Conservation (phyloP, 768 basidiomycete species). For the Lepiota venenata region DNA sequence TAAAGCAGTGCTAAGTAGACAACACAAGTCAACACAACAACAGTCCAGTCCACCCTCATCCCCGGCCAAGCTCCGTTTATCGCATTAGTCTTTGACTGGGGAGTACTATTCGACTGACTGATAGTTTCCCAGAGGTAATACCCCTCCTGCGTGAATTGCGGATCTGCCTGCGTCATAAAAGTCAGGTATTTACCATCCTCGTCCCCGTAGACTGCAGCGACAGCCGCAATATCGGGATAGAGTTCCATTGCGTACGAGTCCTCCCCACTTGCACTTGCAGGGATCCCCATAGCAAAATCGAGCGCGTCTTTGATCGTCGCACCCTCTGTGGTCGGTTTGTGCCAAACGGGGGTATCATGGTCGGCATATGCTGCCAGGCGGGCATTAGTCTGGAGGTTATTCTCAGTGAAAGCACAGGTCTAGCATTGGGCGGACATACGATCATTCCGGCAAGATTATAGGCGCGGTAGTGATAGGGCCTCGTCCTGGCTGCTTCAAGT, state of each 20-base stretch:
- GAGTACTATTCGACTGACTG: too few species aligned
- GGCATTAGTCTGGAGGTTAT: conserved; percentile 47
- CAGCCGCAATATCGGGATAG: conserved; percentile 54
- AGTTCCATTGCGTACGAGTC: conserved; percentile 43
- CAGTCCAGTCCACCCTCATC: conserved; percentile 1
- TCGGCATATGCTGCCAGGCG: conserved; percentile 45
- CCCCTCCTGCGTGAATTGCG: conserved; percentile 38
- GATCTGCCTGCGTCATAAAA: conserved; percentile 37
- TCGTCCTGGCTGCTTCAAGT: conserved; percentile 54
- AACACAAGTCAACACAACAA: not conserved
- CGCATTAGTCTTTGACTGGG: not conserved
- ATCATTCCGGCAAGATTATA: conserved; percentile 72
- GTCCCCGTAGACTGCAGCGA: conserved; percentile 60
- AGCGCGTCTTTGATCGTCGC: conserved; percentile 57
- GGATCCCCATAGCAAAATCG: conserved; percentile 51
- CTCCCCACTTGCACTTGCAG: conserved; percentile 29
- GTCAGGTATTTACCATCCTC: conserved; percentile 49
- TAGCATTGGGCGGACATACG: conserved; percentile 29
- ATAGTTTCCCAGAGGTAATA: conserved; percentile 42
- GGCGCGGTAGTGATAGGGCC: conserved; percentile 63
- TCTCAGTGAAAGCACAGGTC: not conserved
- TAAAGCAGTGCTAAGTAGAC: not conserved
- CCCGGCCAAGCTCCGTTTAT: not conserved
- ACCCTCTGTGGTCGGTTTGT: conserved; percentile 42
- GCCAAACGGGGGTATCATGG: conserved; percentile 43